These are phyloP conservation scores for Clarireedia paspali DNA, from an alignment of 2,329 filamentous ascomycete species.

Conservation along the genomic window DNA sequence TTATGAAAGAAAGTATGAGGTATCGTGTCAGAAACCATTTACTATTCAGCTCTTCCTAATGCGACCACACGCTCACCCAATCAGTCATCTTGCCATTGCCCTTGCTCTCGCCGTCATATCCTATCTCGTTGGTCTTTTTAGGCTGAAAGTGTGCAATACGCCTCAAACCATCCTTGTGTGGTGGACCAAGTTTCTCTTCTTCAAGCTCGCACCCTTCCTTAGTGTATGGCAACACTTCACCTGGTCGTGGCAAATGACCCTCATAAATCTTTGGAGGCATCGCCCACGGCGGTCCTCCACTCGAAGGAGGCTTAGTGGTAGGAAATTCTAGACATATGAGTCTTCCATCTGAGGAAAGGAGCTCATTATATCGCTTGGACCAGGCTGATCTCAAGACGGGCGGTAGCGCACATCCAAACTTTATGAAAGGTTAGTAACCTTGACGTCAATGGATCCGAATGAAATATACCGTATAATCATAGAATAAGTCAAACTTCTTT, in stretches of 20 bases:
- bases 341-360: constrained; percentile 42
- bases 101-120: constrained; percentile 37
- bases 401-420: constrained; percentile 59
- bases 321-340: constrained; percentile 71
- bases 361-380: constrained; percentile 43
- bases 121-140: constrained; percentile 40
- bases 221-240: constrained; percentile 56
- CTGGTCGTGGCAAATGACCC: constrained; percentile 63
- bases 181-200: constrained; percentile 37
- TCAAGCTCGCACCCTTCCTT: constrained; percentile 42
- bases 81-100: constrained; percentile 41
- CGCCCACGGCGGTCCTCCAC: constrained; percentile 66
- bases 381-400: constrained; percentile 43
- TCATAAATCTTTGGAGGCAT: constrained; percentile 62
- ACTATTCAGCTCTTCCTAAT: constrained; percentile 14
- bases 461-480: constrained; percentile 51
- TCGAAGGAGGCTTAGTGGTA: constrained; percentile 56
- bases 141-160: constrained; percentile 45
- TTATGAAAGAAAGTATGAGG: background rate
- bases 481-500: constrained; percentile 55
- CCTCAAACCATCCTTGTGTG: constrained; percentile 32
- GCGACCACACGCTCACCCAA: constrained; percentile 47
- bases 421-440: constrained; percentile 7
- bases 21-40: background rate
- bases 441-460: background rate